Conservation (phyloP, 2,329 filamentous ascomycete genomes). For the Cucurbitaria berberidis region DNA sequence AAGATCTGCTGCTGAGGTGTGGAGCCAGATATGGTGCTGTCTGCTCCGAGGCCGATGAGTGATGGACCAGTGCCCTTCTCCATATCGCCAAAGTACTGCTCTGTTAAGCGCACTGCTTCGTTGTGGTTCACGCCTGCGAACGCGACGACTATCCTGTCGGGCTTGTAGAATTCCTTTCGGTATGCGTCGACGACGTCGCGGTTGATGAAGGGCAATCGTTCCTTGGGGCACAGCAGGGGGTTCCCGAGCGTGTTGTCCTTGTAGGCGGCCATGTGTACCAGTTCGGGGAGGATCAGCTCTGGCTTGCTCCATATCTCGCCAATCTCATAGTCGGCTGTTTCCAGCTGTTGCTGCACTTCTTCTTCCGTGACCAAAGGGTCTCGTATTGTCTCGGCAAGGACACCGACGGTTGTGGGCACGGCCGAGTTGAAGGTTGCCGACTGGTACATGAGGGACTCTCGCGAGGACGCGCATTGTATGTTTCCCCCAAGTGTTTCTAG, state of each 20-base stretch:
- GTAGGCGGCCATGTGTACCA: conserved; percentile 94
- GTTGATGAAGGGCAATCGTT: conserved; percentile 78
- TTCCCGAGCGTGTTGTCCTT: conserved; percentile 96
- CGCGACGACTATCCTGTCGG: conserved; percentile 90
- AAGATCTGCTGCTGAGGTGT: conserved; percentile 55
- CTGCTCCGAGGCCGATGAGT: conserved; percentile 39
- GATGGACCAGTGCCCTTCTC: conserved; percentile 58
- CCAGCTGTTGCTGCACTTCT: conserved; percentile 84
- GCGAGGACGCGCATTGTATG: conserved; percentile 93
- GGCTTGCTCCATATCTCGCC: conserved; percentile 97
- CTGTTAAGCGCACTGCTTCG: conserved; percentile 77
- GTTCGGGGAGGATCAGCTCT: conserved; percentile 90
- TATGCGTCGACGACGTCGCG: conserved; percentile 77
- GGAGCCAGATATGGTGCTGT: conserved; percentile 20
- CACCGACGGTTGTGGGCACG: conserved; percentile 78
- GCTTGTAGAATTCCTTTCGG: conserved; percentile 80
- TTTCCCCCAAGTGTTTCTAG: conserved; percentile 91
- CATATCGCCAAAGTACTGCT: conserved; percentile 94
- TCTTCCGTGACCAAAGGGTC: conserved; percentile 83
- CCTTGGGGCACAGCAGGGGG: conserved; percentile 86
- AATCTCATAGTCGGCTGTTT: conserved; percentile 94
- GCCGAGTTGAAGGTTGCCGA: conserved; percentile 95
- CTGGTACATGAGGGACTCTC: conserved; percentile 98
- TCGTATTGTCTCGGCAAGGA: conserved; percentile 93
- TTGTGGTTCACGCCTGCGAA: conserved; percentile 89